phyloP scores from a whole-genome alignment of 2,329 filamentous ascomycete species.

The Juglanconis sp. region DNA sequence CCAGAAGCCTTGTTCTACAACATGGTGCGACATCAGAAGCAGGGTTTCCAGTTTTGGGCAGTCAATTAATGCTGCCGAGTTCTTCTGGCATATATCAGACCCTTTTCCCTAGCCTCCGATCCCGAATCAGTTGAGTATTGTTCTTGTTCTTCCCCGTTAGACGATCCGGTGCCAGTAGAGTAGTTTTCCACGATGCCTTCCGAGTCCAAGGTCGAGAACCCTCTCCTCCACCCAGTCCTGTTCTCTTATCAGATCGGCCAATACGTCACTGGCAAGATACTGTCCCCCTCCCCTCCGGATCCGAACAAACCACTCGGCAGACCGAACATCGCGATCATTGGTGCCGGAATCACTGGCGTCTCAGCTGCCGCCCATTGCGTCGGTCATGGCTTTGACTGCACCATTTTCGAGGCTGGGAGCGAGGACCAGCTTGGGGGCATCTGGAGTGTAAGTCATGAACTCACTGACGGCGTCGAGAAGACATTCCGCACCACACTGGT shows the following conservation, averaged over 20 bases:
- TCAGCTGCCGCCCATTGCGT: slow-evolving; percentile 79
- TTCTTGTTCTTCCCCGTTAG: too few species aligned
- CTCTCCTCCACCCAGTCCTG: slow-evolving; percentile 51
- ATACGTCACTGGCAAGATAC: slow-evolving; percentile 58
- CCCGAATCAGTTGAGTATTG: too few species aligned
- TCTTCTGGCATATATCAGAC: neutral
- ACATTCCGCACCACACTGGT: too few species aligned
- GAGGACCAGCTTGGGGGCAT: slow-evolving; percentile 71
- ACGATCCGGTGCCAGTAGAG: neutral
- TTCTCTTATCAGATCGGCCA: slow-evolving; percentile 65
- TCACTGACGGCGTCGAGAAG: too few species aligned
- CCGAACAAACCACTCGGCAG: slow-evolving; percentile 53
- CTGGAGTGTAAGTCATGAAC: slow-evolving; percentile 61
- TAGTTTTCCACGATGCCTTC: slow-evolving; percentile 30
- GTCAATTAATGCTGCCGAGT: neutral
- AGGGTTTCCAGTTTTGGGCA: neutral
- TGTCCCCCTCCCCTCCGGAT: slow-evolving; percentile 68
- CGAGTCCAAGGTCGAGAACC: slow-evolving; percentile 33
- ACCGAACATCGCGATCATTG: slow-evolving; percentile 67
- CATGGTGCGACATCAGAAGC: neutral
- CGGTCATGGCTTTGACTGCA: slow-evolving; percentile 80
- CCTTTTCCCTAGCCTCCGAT: neutral
- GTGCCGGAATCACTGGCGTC: slow-evolving; percentile 70
- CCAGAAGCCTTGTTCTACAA: too few species aligned
- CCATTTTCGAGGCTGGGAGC: slow-evolving; percentile 71